Percentiles rank a stretch among this genome's conserved stretches.
Evolutionary conservation across 257 asterid species (phyloP).

Genomic region (Voacanga thouarsii): DNA sequence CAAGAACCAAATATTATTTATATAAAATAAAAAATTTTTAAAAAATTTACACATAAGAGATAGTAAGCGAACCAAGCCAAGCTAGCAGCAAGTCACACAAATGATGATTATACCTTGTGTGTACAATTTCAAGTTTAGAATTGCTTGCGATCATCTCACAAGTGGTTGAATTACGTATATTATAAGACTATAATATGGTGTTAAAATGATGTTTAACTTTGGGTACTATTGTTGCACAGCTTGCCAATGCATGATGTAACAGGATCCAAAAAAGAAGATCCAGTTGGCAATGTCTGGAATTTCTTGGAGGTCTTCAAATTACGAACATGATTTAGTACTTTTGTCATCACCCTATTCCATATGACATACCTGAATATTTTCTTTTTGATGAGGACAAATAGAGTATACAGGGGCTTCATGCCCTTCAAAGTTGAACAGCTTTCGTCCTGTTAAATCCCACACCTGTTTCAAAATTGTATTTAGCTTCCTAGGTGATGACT

Average conservation of each 20-base stretch:
- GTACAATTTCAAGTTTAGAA: neutral
- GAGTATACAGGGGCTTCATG: conserved; percentile 98
- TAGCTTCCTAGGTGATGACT: conserved; percentile 21
- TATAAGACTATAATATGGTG: neutral
- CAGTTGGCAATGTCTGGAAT: neutral
- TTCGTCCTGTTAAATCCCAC: conserved; percentile 91
- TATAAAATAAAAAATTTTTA: too few species aligned
- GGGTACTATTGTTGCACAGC: too few species aligned
- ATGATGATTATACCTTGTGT: neutral
- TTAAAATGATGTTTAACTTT: too few species aligned
- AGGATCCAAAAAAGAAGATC: too few species aligned
- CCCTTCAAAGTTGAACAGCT: conserved; percentile 87
- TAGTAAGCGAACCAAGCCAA: neutral
- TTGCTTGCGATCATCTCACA: neutral
- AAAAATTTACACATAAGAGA: neutral
- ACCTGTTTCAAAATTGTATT: conserved; percentile 59
- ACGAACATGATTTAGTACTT: neutral
- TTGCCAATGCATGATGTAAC: too few species aligned
- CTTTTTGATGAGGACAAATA: conserved; percentile 95
- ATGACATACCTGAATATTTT: conserved; percentile 75
- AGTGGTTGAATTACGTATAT: neutral
- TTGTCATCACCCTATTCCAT: neutral
- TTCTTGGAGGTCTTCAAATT: neutral
- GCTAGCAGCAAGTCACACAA: neutral
- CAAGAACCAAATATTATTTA: neutral